These are phyloP conservation scores for Podila verticillata DNA, from an alignment of 192 early-diverging fungal genomes.

Conservation along the genomic window DNA sequence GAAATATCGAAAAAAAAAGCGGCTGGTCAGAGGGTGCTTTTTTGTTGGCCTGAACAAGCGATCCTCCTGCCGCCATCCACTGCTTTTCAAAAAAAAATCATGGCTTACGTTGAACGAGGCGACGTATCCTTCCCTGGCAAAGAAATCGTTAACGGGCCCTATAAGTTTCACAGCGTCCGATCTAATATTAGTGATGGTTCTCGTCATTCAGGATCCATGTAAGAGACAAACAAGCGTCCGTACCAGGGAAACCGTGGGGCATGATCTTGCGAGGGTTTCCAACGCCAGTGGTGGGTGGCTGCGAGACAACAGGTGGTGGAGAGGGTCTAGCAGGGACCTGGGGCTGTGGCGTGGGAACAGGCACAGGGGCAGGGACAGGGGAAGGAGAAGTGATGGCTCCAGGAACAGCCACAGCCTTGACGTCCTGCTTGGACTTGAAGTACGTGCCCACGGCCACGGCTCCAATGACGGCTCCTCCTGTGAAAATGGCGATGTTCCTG, in stretches of 20 bases:
- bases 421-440: conserved; percentile 35
- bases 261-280: conserved; percentile 32
- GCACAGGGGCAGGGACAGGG: conserved; percentile 9
- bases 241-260: conserved; percentile 49
- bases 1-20: neutral
- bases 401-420: neutral
- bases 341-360: neutral
- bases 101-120: conserved; percentile 72
- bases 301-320: conserved; percentile 14
- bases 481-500: conserved; percentile 50
- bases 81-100: neutral
- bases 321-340: neutral
- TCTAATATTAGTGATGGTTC: no score
- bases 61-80: no score
- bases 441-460: conserved; percentile 39
- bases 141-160: conserved; percentile 81
- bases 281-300: conserved; percentile 12
- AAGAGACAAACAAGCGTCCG: no score
- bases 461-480: conserved; percentile 47
- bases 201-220: no score
- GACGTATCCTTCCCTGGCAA: conserved; percentile 75
- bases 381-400: neutral
- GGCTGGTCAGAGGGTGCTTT: neutral
- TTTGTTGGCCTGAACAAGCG: neutral
- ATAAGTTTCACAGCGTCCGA: conserved; percentile 6